Conservation (phyloP, 805 yeast genomes). For the Ogataea nitratoaversa region DNA sequence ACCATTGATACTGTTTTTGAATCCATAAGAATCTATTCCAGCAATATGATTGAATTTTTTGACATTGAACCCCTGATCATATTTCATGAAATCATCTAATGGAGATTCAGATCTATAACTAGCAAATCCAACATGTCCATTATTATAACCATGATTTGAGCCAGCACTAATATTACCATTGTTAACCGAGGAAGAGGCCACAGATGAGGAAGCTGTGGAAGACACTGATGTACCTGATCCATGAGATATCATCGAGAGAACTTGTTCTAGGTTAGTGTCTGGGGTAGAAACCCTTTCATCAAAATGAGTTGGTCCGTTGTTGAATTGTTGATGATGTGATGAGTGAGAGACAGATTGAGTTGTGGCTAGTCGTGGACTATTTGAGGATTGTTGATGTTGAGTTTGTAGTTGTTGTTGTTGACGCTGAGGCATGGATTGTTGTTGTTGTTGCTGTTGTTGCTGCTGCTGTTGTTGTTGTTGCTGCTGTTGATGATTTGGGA, state of each 20-base stretch:
- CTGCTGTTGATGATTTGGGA: background rate
- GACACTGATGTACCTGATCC: conserved; percentile 3
- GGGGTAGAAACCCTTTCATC: background rate
- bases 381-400: background rate
- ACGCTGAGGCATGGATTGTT: background rate
- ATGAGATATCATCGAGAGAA: background rate
- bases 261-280: background rate
- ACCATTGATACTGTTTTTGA: background rate
- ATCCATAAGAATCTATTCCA: too few species aligned
- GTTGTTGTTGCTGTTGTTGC: conserved; percentile 1
- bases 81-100: background rate
- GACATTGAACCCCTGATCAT: background rate
- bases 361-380: background rate
- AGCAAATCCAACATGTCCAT: background rate
- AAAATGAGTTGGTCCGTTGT: background rate
- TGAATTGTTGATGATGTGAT: background rate
- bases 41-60: too few species aligned
- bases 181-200: background rate
- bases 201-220: conserved; percentile 1
- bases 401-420: background rate
- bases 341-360: background rate
- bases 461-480: conserved; percentile 1
- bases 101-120: conserved; percentile 1
- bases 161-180: background rate
- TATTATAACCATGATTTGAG: background rate